A percentile compares a stretch with the other conserved stretches of the same genome.
phyloP scores from a whole-genome alignment of 2,329 filamentous ascomycete species.

The Emergomyces pasteurianus region DNA sequence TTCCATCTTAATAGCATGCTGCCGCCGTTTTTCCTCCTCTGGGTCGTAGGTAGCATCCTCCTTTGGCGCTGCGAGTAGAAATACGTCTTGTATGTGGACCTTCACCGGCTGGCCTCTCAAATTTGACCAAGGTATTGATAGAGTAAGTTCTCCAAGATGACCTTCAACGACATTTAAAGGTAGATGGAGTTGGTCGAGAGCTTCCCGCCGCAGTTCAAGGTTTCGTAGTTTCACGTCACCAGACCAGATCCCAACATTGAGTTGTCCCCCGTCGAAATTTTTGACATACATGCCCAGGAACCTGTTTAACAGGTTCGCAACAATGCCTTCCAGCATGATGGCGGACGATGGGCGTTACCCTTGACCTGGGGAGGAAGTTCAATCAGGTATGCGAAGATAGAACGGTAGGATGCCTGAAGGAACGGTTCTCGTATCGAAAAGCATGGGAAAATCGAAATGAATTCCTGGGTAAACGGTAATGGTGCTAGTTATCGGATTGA shows the following conservation, averaged over 20 bases:
- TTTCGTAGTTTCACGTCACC: constrained; percentile 93
- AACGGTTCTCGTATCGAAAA: neutral
- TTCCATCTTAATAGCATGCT: constrained; percentile 94
- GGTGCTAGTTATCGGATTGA: neutral
- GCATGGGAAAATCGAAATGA: neutral
- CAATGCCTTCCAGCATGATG: constrained; percentile 91
- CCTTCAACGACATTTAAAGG: constrained; percentile 95
- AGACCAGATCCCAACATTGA: constrained; percentile 98
- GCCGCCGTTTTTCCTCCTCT: constrained; percentile 77
- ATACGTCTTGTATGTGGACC: constrained; percentile 94
- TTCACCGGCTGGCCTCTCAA: constrained; percentile 87
- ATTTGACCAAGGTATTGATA: constrained; percentile 97
- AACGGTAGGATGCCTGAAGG: neutral
- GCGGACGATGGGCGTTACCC: constrained; percentile 55
- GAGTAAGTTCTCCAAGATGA: constrained; percentile 79
- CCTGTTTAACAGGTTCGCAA: constrained; percentile 93
- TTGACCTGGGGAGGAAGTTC: constrained; percentile 40
- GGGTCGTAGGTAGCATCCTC: constrained; percentile 89
- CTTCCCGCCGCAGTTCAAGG: constrained; percentile 84
- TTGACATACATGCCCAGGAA: constrained; percentile 99
- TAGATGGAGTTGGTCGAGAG: constrained; percentile 90
- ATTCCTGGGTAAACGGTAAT: constrained; percentile 1
- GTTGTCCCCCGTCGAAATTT: constrained; percentile 95
- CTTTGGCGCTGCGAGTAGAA: constrained; percentile 84
- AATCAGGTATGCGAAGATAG: constrained; percentile 3